Evolutionary conservation across 306 rosid species (phyloP), one percentile per base, ranked within the genome.

Genomic region (Vicia sativa): DNA sequence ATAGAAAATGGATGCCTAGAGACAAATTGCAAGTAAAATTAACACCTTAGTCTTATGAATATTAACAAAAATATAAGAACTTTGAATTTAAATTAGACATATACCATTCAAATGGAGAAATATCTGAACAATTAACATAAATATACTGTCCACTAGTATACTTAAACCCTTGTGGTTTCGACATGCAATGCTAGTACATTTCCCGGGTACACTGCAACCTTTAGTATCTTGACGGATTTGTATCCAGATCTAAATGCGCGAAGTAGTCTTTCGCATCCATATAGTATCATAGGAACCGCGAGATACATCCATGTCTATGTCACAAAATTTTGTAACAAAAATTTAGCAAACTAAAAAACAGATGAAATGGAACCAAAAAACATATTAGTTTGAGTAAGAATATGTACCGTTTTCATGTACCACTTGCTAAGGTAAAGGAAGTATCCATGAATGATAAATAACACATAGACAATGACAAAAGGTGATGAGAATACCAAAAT

Each of bases 151-250:
- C 96, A 79, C 98, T 90, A 1, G 73, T 80, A 85, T 89, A 83
- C 63, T 83, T 92, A 19, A 92, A 84, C 56, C 96, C 96, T 23
- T 86, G 88, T 29, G 98, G 98, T 60, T 80, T 90, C 7, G 93
- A 86, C 86, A 10, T 87, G 84, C 76, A 89, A 59, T 15, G 98
- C 88, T 49, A 92, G 73, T 9, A 92, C 96, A 77, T 89, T 92
- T 78, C 98, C 96, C 0, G 98, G 93, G 82, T 92, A 92, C 39
- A 87, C 87, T 9, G 98, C 88, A 66, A 92, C 96, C 96, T 84
- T 87, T 25, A 71, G 70, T 41, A 90, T 90, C 74, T 62, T 82
- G 31, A 87, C 96, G 12, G 86, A 19, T 67, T 87, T 74, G 55
- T 81, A 11, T 42, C 91, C 83, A 41, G 93, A 87, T 58, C 98